These are phyloP conservation scores for Camellia oleifera DNA, from an alignment of 179 eudicot genomes.

Conservation along the genomic window DNA sequence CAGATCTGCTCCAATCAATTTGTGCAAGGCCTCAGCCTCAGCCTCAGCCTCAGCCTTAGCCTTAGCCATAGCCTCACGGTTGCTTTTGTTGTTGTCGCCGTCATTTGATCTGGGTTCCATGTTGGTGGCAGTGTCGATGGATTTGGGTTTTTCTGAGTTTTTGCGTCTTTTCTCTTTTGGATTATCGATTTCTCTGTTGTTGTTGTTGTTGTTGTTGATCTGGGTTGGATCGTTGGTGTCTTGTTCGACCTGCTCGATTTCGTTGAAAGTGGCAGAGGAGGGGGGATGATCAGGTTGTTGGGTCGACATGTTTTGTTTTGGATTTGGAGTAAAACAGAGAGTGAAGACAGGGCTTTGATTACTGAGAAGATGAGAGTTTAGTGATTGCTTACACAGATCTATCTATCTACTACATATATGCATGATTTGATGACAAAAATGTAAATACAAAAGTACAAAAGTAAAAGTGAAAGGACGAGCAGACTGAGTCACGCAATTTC, in stretches of 20 bases:
- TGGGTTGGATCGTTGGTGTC: neutral
- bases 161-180: neutral
- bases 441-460: too few species aligned
- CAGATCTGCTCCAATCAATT: slow-evolving; percentile 5
- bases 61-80: neutral
- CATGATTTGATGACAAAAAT: neutral
- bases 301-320: too few species aligned
- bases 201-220: neutral
- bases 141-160: neutral
- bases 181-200: neutral
- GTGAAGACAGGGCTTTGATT: too few species aligned
- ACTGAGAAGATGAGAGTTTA: too few species aligned
- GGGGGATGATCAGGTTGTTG: neutral
- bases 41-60: neutral
- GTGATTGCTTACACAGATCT: too few species aligned
- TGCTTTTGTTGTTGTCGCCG: too few species aligned
- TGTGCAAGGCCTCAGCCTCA: neutral
- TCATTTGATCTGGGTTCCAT: neutral
- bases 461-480: too few species aligned
- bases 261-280: neutral
- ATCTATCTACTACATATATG: too few species aligned
- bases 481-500: too few species aligned
- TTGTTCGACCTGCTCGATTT: neutral
- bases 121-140: neutral
- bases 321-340: too few species aligned